These are phyloP conservation scores for Sugiyamaella floridensis DNA, from an alignment of 805 yeast genomes.

Conservation along the genomic window DNA sequence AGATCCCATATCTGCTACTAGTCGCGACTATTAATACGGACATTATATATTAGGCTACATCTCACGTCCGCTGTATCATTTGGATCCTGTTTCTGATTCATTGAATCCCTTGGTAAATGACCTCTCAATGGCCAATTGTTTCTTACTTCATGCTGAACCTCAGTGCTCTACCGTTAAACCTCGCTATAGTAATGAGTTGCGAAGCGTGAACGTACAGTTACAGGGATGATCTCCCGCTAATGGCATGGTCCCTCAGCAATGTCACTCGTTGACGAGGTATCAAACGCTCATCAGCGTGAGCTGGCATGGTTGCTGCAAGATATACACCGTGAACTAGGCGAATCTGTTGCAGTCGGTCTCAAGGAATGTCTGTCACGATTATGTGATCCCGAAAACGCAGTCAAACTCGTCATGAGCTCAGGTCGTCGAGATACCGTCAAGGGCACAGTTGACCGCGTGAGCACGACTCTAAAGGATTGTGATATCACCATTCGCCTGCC, in stretches of 20 bases:
- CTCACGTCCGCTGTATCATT: no score
- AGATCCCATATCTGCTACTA: neutral
- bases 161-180: no score
- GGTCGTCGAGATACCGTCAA: constrained; percentile 19
- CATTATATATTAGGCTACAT: no score
- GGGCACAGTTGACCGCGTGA: constrained; percentile 19
- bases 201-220: neutral
- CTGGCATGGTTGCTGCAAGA: constrained; percentile 18
- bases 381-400: constrained; percentile 12
- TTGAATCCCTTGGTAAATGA: neutral
- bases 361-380: constrained; percentile 16
- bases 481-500: constrained; percentile 16
- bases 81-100: no score
- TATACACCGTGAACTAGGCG: constrained; percentile 9
- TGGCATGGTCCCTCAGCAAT: neutral
- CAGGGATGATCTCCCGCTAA: neutral
- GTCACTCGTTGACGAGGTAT: neutral
- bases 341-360: constrained; percentile 12
- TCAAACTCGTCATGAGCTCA: constrained; percentile 21
- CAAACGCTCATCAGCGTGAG: constrained; percentile 8
- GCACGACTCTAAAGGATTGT: constrained; percentile 10
- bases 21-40: no score
- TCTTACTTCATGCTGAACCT: no score
- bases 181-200: neutral
- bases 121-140: neutral